These are phyloP conservation scores for Hydrangea macrophylla DNA, from an alignment of 148 eudicot species.

Conservation along the genomic window DNA sequence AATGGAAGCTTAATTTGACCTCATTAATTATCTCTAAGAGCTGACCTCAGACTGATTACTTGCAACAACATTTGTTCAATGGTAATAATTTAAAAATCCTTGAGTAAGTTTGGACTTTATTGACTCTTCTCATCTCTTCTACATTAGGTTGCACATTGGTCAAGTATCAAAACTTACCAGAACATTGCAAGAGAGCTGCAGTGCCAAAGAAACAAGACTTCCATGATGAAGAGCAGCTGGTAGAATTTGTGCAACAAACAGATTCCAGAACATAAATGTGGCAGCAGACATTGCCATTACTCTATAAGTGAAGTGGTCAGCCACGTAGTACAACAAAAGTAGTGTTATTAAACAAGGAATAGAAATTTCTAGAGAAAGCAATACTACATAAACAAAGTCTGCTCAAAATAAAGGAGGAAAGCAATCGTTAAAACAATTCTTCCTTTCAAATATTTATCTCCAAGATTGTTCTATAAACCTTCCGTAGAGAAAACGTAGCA, in stretches of 20 bases:
- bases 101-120: no score
- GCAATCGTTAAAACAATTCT: neutral
- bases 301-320: constrained; percentile 92
- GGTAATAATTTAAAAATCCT: no score
- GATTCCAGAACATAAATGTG: constrained; percentile 89
- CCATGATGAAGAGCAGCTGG: constrained; percentile 71
- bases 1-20: no score
- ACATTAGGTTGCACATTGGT: no score
- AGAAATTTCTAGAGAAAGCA: neutral
- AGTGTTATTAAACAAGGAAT: constrained; percentile 5
- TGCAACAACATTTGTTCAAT: no score
- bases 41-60: no score
- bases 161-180: constrained; percentile 52
- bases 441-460: neutral
- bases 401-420: neutral
- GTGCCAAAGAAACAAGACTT: constrained; percentile 73
- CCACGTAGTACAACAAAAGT: constrained; percentile 43
- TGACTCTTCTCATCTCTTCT: no score
- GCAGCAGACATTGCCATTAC: constrained; percentile 97
- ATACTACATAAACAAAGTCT: neutral
- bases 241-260: constrained; percentile 65
- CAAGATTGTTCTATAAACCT: neutral
- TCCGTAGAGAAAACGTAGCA: constrained; percentile 4
- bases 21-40: no score
- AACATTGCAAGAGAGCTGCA: constrained; percentile 97